These are phyloP conservation scores for Candolleomyces efflorescens DNA, from an alignment of 768 basidiomycete species.

Conservation along the genomic window DNA sequence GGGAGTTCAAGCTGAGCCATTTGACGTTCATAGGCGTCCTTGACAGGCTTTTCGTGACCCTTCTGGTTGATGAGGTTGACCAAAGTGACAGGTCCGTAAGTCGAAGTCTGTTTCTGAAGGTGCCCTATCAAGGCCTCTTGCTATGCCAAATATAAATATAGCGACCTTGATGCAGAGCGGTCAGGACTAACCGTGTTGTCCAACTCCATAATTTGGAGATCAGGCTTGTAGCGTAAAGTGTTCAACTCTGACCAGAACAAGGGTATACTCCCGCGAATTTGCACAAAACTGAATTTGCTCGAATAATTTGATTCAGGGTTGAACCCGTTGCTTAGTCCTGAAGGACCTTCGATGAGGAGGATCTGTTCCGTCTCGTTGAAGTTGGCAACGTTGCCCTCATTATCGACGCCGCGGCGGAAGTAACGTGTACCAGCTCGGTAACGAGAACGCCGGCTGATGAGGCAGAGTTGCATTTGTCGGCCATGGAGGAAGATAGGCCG, in stretches of 20 bases:
- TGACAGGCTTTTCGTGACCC: slow-evolving; percentile 89
- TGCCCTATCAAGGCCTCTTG: slow-evolving; percentile 68
- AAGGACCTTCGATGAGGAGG: slow-evolving; percentile 64
- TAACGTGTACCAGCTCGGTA: slow-evolving; percentile 96
- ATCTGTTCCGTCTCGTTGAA: slow-evolving; percentile 99
- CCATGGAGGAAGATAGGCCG: slow-evolving; percentile 73
- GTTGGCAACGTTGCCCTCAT: slow-evolving; percentile 88
- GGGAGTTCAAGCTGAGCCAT: slow-evolving; percentile 63
- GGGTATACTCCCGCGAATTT: slow-evolving; percentile 91
- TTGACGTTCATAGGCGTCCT: slow-evolving; percentile 89
- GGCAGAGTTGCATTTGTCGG: slow-evolving; percentile 73
- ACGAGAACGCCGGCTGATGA: slow-evolving; percentile 92
- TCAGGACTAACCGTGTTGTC: slow-evolving; percentile 65
- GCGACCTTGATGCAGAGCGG: background rate
- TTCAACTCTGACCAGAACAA: slow-evolving; percentile 97
- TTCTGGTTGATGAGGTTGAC: slow-evolving; percentile 94
- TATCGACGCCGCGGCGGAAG: slow-evolving; percentile 91
- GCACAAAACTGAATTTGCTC: slow-evolving; percentile 79
- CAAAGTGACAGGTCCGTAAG: slow-evolving; percentile 75
- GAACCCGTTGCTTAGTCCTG: slow-evolving; percentile 34
- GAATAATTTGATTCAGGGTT: slow-evolving; percentile 43
- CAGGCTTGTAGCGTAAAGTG: slow-evolving; percentile 93
- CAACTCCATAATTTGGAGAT: slow-evolving; percentile 93
- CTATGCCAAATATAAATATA: slow-evolving; percentile 32
- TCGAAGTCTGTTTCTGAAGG: slow-evolving; percentile 62